Base-by-base conservation (phyloP, 2,329 filamentous ascomycete species). In the Thelonectria rubi region DNA sequence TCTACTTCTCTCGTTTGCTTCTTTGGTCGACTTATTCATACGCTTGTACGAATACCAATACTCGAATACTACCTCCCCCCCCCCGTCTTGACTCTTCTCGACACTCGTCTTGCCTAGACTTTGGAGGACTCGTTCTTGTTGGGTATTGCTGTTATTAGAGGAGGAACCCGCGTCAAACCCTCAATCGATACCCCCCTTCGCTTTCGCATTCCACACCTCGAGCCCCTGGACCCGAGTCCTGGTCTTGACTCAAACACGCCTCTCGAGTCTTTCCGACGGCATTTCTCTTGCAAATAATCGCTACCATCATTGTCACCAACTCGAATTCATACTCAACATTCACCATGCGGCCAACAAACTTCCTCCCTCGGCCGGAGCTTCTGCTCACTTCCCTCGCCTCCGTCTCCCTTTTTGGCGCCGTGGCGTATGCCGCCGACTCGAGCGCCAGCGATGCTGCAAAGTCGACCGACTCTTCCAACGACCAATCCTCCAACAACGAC, bases 341-440 rank as follows among this genome's bases (percentile, higher is more conserved):
- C 61, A 70, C 12, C 17, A 75, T 76, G 74, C 64, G 71, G 56
- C 73, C 71, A 10, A 53, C 65, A 61, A 71, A 67, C 50, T 71
- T 67, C 45, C 51, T 75, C 11, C 67, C 72, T 32, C 61, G 58
- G 58, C 64, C 69, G 15, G 66, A 67, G 60, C 62, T 72, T 47
- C 55, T 75, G 61, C 58, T 77, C 55, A 67, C 73, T 26, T 65
- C 69, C 18, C 45, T 76, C 17, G 62, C 65, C 18, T 68, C 73
- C 7, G 42, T 73, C 39, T 67, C 73, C 15, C 51, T 78, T 10
- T 71, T 77, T 39, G 68, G 74, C 47, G 60, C 68, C 17, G 64
- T 76, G 12, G 73, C 59, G n/a, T 65, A 73, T 56, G 78, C 78
- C n/a, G 46, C 76, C 77, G 62, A 69, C 46, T 65, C 66, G 37